These are phyloP conservation scores for Jaapia argillacea DNA, from an alignment of 768 basidiomycete species.

Conservation along the genomic window DNA sequence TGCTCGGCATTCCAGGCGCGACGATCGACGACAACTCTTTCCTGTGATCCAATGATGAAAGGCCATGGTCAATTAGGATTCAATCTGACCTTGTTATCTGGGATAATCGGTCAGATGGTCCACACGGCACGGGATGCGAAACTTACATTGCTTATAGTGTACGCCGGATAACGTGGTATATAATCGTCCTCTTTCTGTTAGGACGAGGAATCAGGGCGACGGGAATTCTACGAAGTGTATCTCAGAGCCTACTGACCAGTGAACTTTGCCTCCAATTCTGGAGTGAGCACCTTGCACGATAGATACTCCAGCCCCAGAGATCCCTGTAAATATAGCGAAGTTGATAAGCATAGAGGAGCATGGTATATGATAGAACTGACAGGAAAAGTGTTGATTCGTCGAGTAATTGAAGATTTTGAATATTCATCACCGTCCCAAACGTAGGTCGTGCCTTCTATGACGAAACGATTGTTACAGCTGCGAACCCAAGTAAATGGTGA, in stretches of 20 bases:
- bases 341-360: neutral
- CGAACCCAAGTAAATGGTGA: no score
- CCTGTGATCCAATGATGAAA: conserved; percentile 6
- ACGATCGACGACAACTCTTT: conserved; percentile 15
- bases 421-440: neutral
- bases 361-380: neutral
- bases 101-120: neutral
- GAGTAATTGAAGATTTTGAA: neutral
- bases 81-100: conserved; percentile 4
- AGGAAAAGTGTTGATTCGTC: neutral
- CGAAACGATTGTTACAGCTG: neutral
- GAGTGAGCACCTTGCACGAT: conserved; percentile 6
- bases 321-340: conserved; percentile 7
- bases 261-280: conserved; percentile 4
- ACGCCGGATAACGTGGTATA: conserved; percentile 8
- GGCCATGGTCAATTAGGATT: conserved; percentile 4
- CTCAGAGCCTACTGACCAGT: conserved; percentile 3
- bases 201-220: neutral
- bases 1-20: conserved; percentile 4
- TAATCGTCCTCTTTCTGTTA: conserved; percentile 10
- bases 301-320: conserved; percentile 3
- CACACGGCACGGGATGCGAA: neutral
- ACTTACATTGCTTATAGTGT: conserved; percentile 11
- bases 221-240: neutral
- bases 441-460: neutral